Percentiles rank a stretch among this genome's conserved stretches.
Evolutionary conservation across 441 rosid genomes (phyloP).

Genomic region (Corymbia citriodora): DNA sequence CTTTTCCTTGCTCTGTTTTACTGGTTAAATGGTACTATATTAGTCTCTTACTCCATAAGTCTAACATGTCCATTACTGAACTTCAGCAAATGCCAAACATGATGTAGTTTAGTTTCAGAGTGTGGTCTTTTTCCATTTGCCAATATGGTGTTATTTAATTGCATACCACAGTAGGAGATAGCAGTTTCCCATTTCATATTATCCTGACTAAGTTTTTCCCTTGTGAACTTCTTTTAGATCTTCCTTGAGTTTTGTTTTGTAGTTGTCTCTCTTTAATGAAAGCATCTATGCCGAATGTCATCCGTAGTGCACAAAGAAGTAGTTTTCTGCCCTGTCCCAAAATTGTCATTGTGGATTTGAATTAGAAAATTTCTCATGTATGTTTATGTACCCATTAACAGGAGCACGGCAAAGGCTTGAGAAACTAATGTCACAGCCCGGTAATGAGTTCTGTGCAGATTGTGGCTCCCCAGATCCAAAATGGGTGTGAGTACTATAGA

Average conservation of each 20-base stretch:
- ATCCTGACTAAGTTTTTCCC: not conserved
- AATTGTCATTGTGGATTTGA: not conserved
- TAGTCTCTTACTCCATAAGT: not conserved
- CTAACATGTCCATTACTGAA: not conserved
- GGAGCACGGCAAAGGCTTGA: conserved; percentile 63
- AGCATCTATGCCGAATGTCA: not conserved
- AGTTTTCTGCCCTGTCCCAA: not conserved
- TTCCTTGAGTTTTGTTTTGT: not conserved
- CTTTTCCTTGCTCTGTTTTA: not conserved
- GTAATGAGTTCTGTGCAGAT: conserved; percentile 83
- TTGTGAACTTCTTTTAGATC: not conserved
- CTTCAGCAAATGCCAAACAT: not conserved
- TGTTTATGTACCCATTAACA: conserved; percentile 13
- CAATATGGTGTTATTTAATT: not conserved
- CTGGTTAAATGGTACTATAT: not conserved
- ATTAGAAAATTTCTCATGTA: not conserved
- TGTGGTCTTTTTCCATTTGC: not conserved
- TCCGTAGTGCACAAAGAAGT: not conserved
- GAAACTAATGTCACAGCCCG: conserved; percentile 38
- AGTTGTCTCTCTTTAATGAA: not conserved
- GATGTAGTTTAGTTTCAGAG: not conserved
- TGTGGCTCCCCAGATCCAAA: conserved; percentile 96
- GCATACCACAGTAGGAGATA: not conserved
- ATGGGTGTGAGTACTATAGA: conserved; percentile 81
- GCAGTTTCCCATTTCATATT: not conserved